These are phyloP conservation scores for Candida anutae DNA, from an alignment of 1,139 yeast species.

Conservation along the genomic window DNA sequence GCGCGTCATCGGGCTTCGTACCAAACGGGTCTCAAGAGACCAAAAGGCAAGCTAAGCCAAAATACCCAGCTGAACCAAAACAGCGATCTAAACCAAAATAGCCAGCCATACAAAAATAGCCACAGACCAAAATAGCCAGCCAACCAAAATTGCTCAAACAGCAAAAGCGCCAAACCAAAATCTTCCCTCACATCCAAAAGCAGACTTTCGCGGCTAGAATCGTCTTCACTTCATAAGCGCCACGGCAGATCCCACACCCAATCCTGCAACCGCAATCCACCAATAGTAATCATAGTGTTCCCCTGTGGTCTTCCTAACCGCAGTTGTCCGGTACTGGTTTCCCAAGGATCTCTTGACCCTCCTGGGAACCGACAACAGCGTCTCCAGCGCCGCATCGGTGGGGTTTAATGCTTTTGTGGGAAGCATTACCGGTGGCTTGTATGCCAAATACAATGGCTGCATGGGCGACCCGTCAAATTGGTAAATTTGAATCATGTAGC, in stretches of 20 bases:
- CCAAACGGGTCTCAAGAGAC: too few species aligned
- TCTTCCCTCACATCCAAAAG: too few species aligned
- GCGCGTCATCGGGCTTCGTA: too few species aligned
- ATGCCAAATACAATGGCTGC: slow-evolving; percentile 87
- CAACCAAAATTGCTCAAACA: too few species aligned
- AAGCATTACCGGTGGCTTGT: slow-evolving; percentile 91
- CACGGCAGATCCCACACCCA: slow-evolving; percentile 15
- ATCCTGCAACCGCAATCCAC: slow-evolving; percentile 32
- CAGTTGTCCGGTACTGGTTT: slow-evolving; percentile 73
- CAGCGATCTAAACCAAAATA: too few species aligned
- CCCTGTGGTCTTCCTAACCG: slow-evolving; percentile 39
- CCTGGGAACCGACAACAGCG: slow-evolving; percentile 32
- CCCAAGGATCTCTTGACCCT: slow-evolving; percentile 66
- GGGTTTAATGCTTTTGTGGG: slow-evolving; percentile 92
- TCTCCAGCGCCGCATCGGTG: slow-evolving; percentile 41
- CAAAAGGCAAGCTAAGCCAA: too few species aligned
- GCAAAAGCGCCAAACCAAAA: too few species aligned
- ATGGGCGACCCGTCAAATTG: slow-evolving; percentile 75
- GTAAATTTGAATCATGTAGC: slow-evolving; percentile 64
- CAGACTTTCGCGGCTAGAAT: too few species aligned
- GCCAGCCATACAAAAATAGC: too few species aligned
- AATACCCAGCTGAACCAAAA: too few species aligned
- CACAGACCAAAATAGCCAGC: too few species aligned
- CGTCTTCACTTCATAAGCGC: slow-evolving; percentile 7
- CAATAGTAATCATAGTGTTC: slow-evolving; percentile 39